Conservation (phyloP, 441 rosid species). For the Adansonia madagascariensis region DNA sequence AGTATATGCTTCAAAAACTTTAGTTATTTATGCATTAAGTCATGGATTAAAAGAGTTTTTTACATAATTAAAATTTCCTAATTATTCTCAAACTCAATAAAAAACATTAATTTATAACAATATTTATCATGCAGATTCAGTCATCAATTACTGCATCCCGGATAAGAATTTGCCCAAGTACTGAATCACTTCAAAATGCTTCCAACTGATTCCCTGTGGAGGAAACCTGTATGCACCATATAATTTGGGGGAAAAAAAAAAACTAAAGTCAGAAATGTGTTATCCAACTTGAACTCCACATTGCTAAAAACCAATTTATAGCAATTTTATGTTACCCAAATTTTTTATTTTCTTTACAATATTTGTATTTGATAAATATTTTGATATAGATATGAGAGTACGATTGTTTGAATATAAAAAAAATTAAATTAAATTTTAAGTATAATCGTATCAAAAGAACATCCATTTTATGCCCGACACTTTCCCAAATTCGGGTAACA, state of each 20-base stretch:
- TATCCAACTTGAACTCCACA: background rate
- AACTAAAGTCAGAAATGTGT: no score
- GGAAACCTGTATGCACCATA: background rate
- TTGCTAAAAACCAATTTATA: background rate
- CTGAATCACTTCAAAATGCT: conserved; percentile 2
- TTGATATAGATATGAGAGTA: no score
- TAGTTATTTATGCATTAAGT: background rate
- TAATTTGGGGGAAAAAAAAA: no score
- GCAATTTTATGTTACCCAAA: background rate
- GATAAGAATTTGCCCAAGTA: conserved; percentile 14
- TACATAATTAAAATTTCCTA: conserved; percentile 10
- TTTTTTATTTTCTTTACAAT: no score
- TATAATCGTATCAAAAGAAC: no score
- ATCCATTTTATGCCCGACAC: no score
- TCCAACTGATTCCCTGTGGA: conserved; percentile 16
- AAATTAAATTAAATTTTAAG: no score
- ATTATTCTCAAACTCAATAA: conserved; percentile 16
- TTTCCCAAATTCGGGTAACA: no score
- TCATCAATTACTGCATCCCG: conserved; percentile 3
- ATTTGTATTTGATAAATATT: no score
- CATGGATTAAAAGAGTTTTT: background rate
- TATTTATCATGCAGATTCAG: conserved; percentile 13
- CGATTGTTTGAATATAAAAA: no score
- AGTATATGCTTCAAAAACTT: background rate
- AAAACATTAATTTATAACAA: conserved; percentile 14